Conservation (phyloP, 2,329 filamentous ascomycete genomes). For the Alternaria rosae region DNA sequence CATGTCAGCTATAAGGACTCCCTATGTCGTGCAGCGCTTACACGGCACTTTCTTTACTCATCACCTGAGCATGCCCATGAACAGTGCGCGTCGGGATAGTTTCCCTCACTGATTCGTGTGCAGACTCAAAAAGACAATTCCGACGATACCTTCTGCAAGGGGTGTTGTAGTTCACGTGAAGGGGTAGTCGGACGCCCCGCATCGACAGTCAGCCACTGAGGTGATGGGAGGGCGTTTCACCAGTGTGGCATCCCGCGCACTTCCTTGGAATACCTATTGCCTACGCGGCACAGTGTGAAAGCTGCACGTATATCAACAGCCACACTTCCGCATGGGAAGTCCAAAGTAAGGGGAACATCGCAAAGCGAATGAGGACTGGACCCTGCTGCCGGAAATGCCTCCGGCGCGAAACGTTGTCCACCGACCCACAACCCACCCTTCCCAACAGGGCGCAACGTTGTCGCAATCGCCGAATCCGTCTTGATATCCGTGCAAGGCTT, state of each 20-base stretch:
- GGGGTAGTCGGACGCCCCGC: neutral
- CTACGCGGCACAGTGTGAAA: constrained; percentile 1
- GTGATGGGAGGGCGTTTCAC: neutral
- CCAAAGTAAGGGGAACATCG: neutral
- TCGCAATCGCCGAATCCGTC: constrained; percentile 5
- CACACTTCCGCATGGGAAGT: neutral
- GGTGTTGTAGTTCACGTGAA: neutral
- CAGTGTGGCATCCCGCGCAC: neutral
- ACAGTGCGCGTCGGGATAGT: neutral
- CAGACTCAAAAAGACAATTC: neutral
- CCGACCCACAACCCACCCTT: constrained; percentile 3
- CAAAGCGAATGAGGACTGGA: constrained; percentile 1
- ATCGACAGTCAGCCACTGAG: neutral
- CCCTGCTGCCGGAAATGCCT: neutral
- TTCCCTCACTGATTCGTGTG: neutral
- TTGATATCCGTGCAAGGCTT: constrained; percentile 11
- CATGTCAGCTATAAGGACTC: neutral
- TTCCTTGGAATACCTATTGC: neutral
- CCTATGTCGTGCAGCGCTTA: neutral
- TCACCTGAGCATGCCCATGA: neutral
- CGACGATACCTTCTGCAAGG: constrained; percentile 1
- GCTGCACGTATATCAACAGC: neutral
- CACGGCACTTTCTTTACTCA: neutral
- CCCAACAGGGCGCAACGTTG: neutral
- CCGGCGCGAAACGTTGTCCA: neutral